Base-by-base conservation (phyloP, 2,329 filamentous ascomycete genomes). In the Sporothrix globosa region DNA sequence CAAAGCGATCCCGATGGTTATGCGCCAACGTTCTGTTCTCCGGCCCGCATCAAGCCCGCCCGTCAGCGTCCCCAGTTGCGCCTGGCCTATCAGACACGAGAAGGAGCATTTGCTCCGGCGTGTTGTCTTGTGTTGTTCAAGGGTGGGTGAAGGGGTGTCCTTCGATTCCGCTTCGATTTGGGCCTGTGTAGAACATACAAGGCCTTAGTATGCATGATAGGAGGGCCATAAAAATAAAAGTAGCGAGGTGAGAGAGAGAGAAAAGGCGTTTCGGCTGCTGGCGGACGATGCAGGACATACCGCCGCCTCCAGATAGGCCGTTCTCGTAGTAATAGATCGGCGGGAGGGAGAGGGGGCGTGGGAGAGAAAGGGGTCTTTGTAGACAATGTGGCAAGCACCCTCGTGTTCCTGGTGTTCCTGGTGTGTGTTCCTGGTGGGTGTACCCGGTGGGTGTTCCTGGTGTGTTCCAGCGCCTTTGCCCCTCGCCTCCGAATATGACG, bases 21-120 rank as follows among this genome's bases (percentile, higher is more conserved):
- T 30, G 19, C 27, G 24, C 50, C 58, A 30, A 39, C 52, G 21
- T 44, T 58, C 53, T 56, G 67, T 50, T 21, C 60, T 39, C 24
- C 53, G 70, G 70, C 53, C 70, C 67, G 70, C 60, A 53, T 46
- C 44, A 65, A 41, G 69, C 21, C 54, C 39, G 34, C 58, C 56
- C 70, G 68, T 66, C 70, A 71, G 68, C 53, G 70, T 67, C 69
- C 60, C 60, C 69, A 53, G 53, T 48, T 41, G 46, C 56, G 11
- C 34, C 41, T 71, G 41, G 67, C 71, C 73, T 73, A 74, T 74
- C 70, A 72, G 67, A 44, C n/a, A 30, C 13, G 4, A 19, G 27
- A 69, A 70, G 72, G 72, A 73, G 72, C 72, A 41, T 70, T 71
- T 71, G 71, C 72, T 73, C 72, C 72, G 73, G 69, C 34, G 17